These are phyloP conservation scores for Rubroboletus satanas DNA, from an alignment of 768 basidiomycete genomes.

Conservation along the genomic window DNA sequence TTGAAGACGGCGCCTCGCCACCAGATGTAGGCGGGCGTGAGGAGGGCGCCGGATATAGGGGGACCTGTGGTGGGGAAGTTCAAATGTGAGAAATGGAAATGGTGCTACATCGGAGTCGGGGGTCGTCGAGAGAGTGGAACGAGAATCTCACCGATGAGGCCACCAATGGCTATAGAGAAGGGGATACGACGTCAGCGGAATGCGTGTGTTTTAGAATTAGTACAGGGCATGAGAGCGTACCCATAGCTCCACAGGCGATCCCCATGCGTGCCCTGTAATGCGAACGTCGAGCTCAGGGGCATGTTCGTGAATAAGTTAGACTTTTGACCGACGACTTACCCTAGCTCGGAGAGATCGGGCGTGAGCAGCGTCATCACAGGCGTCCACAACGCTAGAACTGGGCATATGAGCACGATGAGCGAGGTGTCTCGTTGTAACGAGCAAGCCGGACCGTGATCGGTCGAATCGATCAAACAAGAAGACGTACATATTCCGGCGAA, in stretches of 20 bases:
- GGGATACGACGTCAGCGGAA: background rate
- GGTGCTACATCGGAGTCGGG: too few relatives aligned
- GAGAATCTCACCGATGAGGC: conserved; percentile 17
- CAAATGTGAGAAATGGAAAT: background rate
- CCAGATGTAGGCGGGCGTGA: conserved; percentile 51
- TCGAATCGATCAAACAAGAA: background rate
- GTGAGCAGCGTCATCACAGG: conserved; percentile 45
- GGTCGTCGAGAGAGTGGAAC: background rate
- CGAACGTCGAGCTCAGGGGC: background rate
- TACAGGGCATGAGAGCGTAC: conserved; percentile 20
- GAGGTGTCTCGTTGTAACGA: background rate
- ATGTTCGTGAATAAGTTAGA: background rate
- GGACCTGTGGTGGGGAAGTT: conserved; percentile 35
- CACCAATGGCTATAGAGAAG: background rate
- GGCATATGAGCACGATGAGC: background rate
- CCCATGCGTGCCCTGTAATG: conserved; percentile 41
- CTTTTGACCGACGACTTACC: conserved; percentile 25
- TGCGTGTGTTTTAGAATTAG: background rate
- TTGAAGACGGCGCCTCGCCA: conserved; percentile 56
- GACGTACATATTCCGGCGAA: conserved; percentile 46
- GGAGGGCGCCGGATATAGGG: conserved; percentile 55
- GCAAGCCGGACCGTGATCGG: background rate
- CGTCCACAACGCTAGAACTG: conserved; percentile 40
- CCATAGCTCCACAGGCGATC: conserved; percentile 45
- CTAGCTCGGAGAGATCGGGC: conserved; percentile 48